Base-by-base conservation (phyloP, 768 basidiomycete species). In the Boletus speciosus region DNA sequence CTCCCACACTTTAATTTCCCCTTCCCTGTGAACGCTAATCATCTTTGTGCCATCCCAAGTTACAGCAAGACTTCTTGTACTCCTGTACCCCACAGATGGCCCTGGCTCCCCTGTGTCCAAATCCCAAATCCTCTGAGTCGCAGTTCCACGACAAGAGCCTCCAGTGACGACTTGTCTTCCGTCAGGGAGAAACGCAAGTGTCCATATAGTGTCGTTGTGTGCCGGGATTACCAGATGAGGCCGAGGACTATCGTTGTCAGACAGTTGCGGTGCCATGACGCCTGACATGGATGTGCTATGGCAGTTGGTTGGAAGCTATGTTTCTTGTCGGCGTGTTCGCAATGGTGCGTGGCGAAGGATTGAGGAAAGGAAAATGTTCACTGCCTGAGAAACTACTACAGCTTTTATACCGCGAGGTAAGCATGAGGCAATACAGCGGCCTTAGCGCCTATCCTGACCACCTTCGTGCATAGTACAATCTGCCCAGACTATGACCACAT, bases 1-100 rank as follows among this genome's bases (percentile, higher is more conserved):
- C 14, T 55, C 39, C 60, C 56, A 55, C 1, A 53, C 31, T 12
- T 11, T 62, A 35, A 54, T 32, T 1, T 3, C 9, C 41, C 36
- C 25, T 9, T 19, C 19, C 19, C 19, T 19, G 19, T 19, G 19
- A 19, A 19, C 19, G 47, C 47, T 14, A 1, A 41, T 25, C 2
- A 48, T 40, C 12, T 29, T 48, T 1, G 35, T 41, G 6, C n/a
- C 7, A 12, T 40, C 36, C 12, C 5, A 36, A 11, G 47, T 40
- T 7, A 41, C 35, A 14, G 25, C 19, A 7, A 41, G 34, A 12
- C 19, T 0, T 15, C 37, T 7, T 2, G 1, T 2, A 2, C 2
- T 1, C 47, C 3, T 2, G 27, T 51, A 21, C 11, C 16, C 0
- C 31, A 52, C 27, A 1, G 42, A 9, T 6, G 10, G 9, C 6